Base-by-base conservation (phyloP, 305 asterid species). In the Caryopteris hybrid region DNA sequence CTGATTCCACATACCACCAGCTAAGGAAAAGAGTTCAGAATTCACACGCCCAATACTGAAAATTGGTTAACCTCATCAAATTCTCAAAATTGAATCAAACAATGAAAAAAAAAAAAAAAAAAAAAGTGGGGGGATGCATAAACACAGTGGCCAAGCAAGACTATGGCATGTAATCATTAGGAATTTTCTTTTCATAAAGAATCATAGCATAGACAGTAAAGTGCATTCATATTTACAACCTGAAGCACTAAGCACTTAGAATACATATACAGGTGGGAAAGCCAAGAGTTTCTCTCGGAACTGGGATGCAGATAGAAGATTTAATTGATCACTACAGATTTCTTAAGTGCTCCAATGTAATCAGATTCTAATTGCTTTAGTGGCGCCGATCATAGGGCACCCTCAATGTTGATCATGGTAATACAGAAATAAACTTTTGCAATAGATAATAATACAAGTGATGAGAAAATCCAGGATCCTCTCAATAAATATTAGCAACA, bases 31-130 rank as follows among this genome's bases (percentile, higher is more conserved):
- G 48, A 93, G 86, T 64, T 86, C 96, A 25, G 96, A 82, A 83
- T 90, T 82, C 76, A 93, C 96, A 64, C 79, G 89, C 58, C 97
- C 99, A 80, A 93, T 86, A 74, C 99, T 91, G 95, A 81, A 78
- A 81, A 77, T 29, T 66, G 72, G 72, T 58, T 51, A 72, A 68
- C 39, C 64, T 16, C 34, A 60, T 77, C 34, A 74, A 34, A 12
- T 61, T 42, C 62, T 72, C 64, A 31, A 53, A 76, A 48, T 52
- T 13, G n/a, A 56, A 72, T 66, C 14, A 7, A 57, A 61, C 33
- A 59, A 66, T 48, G 20, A 4, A 51, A 70, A 47, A 13, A 57
- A 8, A 48, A 59, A 50, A 38, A n/a, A 10, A 3, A 12, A 16
- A n/a, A 14, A 9, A 38, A 4, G 29, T 25, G 29, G 29, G 29